phyloP scores from a whole-genome alignment of 2,329 filamentous ascomycete species.

The Penicillium frequentans region DNA sequence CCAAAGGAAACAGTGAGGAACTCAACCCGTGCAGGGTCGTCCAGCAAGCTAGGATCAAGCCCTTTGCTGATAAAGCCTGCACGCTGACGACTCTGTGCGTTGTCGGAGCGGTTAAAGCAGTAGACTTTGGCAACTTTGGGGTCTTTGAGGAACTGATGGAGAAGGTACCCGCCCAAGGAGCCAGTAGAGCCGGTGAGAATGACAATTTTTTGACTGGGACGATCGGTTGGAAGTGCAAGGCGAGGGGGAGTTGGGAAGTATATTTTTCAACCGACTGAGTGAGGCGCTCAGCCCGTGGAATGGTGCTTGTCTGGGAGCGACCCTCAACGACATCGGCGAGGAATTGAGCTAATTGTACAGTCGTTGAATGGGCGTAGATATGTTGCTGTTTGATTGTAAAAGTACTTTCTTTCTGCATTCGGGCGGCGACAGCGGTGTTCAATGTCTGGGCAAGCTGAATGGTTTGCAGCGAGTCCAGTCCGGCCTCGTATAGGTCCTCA shows the following conservation, averaged over 20 bases:
- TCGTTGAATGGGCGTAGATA: too few relatives aligned
- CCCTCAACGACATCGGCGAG: too few relatives aligned
- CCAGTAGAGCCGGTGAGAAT: constrained; percentile 10
- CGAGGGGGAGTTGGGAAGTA: neutral
- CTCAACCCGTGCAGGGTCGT: neutral
- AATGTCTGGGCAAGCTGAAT: too few relatives aligned
- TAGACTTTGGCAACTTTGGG: neutral
- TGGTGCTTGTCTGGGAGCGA: too few relatives aligned
- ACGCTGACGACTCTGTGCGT: neutral
- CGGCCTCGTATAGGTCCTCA: too few relatives aligned
- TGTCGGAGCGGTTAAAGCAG: constrained; percentile 5
- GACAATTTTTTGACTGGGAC: neutral
- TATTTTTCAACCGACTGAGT: neutral
- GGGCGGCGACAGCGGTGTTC: too few relatives aligned
- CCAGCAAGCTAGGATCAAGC: too few relatives aligned
- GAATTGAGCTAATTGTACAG: too few relatives aligned
- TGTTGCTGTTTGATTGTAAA: too few relatives aligned
- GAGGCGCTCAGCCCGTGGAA: too few relatives aligned
- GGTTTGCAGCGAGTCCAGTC: too few relatives aligned
- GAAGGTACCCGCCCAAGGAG: constrained; percentile 1
- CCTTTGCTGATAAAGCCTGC: neutral
- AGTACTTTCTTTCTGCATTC: too few relatives aligned
- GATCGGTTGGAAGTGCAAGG: neutral
- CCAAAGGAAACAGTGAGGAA: constrained; percentile 1
- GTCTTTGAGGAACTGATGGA: neutral